Base-by-base conservation (phyloP, 2,329 filamentous ascomycete species). In the Xylariales sp. region DNA sequence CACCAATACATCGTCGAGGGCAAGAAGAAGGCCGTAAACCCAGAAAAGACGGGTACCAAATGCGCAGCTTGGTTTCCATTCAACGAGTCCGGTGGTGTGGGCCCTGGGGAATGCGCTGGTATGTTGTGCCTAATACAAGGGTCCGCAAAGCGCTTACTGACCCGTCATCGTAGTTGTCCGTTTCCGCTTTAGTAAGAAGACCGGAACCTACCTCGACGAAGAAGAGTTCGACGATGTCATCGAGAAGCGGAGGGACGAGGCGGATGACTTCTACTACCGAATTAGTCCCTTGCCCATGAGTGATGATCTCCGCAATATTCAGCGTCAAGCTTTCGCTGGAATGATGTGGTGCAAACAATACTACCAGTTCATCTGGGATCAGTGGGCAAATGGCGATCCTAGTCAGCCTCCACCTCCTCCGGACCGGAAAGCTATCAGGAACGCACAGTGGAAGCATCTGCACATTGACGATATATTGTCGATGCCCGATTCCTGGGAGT, bases 291-390 rank as follows among this genome's bases (percentile, higher is more conserved):
- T 96, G 28, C 91, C 90, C 3, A 95, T 96, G 84, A 77, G 87
- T 0, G 90, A 97, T 36, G 91, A 97, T 58, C 74, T 96, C 45
- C 84, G 90, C 52, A 96, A 94, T 63, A 93, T 97, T 52, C 93
- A 97, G 66, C 80, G 91, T 52, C 90, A 96, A 62, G 93, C 91
- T 4, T 86, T 96, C 51, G 83, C 90, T 1, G 91, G 93, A 40
- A 97, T 97, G 91, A 84, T 97, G 76, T 97, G 91, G 91, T 94
- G 86, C 48, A 97, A 97, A 64, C 91, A 97, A 62, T 88, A 88
- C 66, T 97, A 97, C 63, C 80, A 94, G 59, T 96, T 97, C 63
- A 81, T 97, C 54, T 96, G 89, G 88, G 90, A 97, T 50, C 86
- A 97, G 60, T 97, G 91, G 91, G 89, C 90, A 19, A 95, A 95